Percentiles rank a stretch among this genome's conserved stretches.
These are phyloP conservation scores for Ilyonectria destructans DNA, from an alignment of 2,329 filamentous ascomycete species.

Conservation along the genomic window DNA sequence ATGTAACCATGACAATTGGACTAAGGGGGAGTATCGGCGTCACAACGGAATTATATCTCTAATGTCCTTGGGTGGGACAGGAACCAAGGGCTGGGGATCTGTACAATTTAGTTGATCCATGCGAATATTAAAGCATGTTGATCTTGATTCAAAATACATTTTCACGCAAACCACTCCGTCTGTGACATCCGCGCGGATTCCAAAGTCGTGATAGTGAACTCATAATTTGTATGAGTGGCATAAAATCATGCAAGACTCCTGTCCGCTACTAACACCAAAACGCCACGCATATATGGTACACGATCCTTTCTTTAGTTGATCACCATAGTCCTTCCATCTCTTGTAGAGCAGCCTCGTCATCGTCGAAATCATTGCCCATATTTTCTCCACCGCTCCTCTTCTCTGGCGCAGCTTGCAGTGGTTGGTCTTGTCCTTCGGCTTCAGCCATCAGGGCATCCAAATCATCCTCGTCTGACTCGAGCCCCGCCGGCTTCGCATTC, in stretches of 20 bases:
- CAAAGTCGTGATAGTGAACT: background rate
- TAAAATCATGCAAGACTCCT: no score
- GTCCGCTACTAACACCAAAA: constrained; percentile 15
- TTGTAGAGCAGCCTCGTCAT: constrained; percentile 79
- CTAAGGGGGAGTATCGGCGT: constrained; percentile 36
- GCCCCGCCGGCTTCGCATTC: constrained; percentile 6
- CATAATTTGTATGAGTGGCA: background rate
- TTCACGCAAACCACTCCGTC: background rate
- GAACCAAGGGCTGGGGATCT: constrained; percentile 32
- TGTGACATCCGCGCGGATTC: background rate
- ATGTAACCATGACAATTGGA: constrained; percentile 34
- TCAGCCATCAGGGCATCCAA: constrained; percentile 70
- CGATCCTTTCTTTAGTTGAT: background rate
- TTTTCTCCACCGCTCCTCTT: constrained; percentile 26
- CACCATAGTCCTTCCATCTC: constrained; percentile 73
- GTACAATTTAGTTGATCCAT: constrained; percentile 44
- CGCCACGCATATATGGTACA: background rate
- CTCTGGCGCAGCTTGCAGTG: constrained; percentile 12
- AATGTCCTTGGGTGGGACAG: constrained; percentile 39
- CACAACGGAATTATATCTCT: constrained; percentile 35
- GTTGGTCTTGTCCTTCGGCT: constrained; percentile 53
- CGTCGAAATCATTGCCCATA: constrained; percentile 64
- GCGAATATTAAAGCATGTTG: constrained; percentile 37
- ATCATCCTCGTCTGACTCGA: constrained; percentile 61
- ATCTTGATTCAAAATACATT: constrained; percentile 6